phyloP scores from a whole-genome alignment of 208 protist species.

The Leishmania martiniquensis region DNA sequence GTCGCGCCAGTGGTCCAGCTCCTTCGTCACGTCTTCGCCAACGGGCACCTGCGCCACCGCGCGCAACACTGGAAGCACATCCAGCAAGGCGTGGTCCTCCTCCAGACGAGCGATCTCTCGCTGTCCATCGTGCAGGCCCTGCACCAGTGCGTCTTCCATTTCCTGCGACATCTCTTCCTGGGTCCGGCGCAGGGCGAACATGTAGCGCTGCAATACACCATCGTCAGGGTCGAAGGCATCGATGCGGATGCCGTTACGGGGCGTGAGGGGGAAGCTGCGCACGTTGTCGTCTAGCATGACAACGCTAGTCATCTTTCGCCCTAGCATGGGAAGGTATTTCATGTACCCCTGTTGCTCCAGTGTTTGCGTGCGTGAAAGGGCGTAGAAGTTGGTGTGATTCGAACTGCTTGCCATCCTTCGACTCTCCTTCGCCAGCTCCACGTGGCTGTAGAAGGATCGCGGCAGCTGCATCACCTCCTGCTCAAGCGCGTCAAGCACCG shows the following conservation, averaged over 20 bases:
- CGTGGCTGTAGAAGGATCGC: conserved; percentile 68
- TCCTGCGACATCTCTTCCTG: conserved; percentile 31
- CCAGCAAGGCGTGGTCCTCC: conserved; percentile 56
- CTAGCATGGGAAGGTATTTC: conserved; percentile 91
- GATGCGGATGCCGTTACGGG: conserved; percentile 80
- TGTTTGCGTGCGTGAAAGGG: conserved; percentile 83
- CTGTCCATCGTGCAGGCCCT: conserved; percentile 38
- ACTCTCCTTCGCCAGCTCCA: conserved; percentile 46
- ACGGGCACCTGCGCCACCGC: conserved; percentile 38
- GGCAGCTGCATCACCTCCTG: conserved; percentile 75
- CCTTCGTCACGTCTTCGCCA: conserved; percentile 50
- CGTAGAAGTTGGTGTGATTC: conserved; percentile 82
- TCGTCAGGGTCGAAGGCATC: conserved; percentile 62
- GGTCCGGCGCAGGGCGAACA: conserved; percentile 27
- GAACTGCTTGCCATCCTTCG: conserved; percentile 36
- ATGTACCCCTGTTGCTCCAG: conserved; percentile 76
- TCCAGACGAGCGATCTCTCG: conserved; percentile 50
- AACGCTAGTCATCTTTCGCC: conserved; percentile 56
- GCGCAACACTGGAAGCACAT: conserved; percentile 78
- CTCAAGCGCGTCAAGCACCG: conserved; percentile 78
- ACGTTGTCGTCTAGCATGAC: conserved; percentile 91
- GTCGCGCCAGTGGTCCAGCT: conserved; percentile 84
- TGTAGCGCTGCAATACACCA: conserved; percentile 48
- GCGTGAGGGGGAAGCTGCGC: conserved; percentile 86
- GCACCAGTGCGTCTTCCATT: conserved; percentile 25